Percentiles rank a stretch among this genome's conserved stretches.
These are phyloP conservation scores for Sordariomycetes sp. DNA, from an alignment of 2,329 filamentous ascomycete species.

Conservation along the genomic window DNA sequence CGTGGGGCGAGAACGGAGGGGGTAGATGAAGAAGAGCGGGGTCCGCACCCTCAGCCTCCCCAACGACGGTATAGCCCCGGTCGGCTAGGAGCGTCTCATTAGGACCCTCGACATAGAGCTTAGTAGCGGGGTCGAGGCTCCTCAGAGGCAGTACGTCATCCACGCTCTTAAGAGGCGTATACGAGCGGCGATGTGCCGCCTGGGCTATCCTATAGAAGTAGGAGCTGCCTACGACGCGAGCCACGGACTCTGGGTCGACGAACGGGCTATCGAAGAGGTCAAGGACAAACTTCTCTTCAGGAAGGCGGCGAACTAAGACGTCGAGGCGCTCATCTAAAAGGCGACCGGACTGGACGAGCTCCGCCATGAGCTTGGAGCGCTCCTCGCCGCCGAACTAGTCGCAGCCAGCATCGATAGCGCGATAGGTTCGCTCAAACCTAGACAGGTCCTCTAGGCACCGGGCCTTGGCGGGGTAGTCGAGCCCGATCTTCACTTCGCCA, in stretches of 20 bases:
- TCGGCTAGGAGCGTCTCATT: neutral
- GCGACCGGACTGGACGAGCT: neutral
- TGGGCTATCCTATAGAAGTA: neutral
- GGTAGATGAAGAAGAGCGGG: neutral
- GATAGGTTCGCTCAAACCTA: neutral
- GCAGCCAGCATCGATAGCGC: neutral
- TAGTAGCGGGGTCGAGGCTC: neutral
- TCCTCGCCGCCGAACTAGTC: neutral
- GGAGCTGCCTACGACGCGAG: neutral
- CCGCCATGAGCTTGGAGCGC: neutral
- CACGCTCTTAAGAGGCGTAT: neutral
- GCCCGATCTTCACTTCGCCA: neutral
- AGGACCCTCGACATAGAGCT: neutral
- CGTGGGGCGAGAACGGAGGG: neutral
- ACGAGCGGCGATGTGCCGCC: neutral
- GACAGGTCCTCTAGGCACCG: neutral
- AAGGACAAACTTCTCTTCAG: neutral
- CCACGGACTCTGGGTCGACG: neutral
- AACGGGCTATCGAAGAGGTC: neutral
- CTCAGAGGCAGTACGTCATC: neutral
- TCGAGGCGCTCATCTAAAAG: neutral
- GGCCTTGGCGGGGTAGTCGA: no score
- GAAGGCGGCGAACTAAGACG: neutral
- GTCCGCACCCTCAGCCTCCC: neutral
- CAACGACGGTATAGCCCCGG: neutral